Evolutionary conservation across 2,329 filamentous ascomycete genomes (phyloP).

Genomic region (Exophiala sideris): DNA sequence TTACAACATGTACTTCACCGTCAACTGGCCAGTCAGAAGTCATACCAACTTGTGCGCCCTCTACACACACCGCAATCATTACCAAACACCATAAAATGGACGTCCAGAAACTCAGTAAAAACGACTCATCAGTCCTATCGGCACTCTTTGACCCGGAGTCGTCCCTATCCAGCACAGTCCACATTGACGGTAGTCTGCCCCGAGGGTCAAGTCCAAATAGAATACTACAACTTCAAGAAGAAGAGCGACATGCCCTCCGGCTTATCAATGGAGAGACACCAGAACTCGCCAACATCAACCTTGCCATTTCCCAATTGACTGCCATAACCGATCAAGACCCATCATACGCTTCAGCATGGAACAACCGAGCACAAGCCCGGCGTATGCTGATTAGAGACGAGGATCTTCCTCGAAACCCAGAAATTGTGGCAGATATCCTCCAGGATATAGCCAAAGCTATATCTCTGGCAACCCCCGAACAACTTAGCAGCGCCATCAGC

Average conservation of each 20-base stretch:
- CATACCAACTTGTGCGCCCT: too few relatives aligned
- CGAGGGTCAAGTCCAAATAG: conserved; percentile 40
- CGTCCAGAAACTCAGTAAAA: conserved; percentile 34
- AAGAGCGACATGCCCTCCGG: conserved; percentile 40
- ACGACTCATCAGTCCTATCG: conserved; percentile 45
- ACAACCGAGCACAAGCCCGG: conserved; percentile 54
- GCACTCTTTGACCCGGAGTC: conserved; percentile 47
- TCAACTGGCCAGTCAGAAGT: too few relatives aligned
- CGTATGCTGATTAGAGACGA: conserved; percentile 37
- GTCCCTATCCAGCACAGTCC: conserved; percentile 20
- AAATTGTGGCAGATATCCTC: conserved; percentile 29
- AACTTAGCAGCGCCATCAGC: conserved; percentile 42
- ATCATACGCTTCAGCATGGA: conserved; percentile 52
- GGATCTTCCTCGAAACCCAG: conserved; percentile 12
- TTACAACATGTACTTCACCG: too few relatives aligned
- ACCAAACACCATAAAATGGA: too few relatives aligned
- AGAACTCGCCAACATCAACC: conserved; percentile 30
- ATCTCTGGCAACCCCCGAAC: conserved; percentile 40
- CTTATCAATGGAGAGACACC: conserved; percentile 31
- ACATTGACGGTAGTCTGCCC: conserved; percentile 39
- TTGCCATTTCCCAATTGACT: conserved; percentile 39
- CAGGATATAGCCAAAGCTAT: conserved; percentile 45
- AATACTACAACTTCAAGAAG: conserved; percentile 38
- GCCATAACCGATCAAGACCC: conserved; percentile 43
- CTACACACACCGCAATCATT: too few relatives aligned